Conservation (phyloP, 768 basidiomycete species). For the Tulasnella sp. region DNA sequence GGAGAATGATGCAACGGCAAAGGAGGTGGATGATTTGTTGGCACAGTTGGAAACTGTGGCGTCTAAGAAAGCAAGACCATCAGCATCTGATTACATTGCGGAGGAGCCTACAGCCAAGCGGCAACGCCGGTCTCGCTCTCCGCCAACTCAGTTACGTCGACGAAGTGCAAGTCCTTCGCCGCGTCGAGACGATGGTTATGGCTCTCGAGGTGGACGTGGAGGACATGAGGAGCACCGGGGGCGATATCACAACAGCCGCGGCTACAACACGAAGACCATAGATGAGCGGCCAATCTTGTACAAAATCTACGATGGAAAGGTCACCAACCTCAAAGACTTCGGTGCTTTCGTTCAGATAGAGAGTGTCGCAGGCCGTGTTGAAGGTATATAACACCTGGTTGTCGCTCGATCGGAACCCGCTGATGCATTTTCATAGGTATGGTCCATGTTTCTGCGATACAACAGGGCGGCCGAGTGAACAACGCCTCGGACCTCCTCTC, state of each 20-base stretch:
- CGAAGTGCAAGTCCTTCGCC: constrained; percentile 52
- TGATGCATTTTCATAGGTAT: constrained; percentile 47
- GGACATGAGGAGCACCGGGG: constrained; percentile 26
- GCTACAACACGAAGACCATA: constrained; percentile 24
- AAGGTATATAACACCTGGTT: constrained; percentile 50
- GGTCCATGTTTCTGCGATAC: constrained; percentile 92
- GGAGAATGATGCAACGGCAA: constrained; percentile 28
- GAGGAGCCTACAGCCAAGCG: constrained; percentile 45
- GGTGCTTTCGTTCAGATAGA: constrained; percentile 90
- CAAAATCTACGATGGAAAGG: constrained; percentile 88
- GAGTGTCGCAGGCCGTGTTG: constrained; percentile 70
- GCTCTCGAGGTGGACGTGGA: constrained; percentile 17
- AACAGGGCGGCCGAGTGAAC: constrained; percentile 72
- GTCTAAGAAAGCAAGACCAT: constrained; percentile 42
- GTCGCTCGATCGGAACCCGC: constrained; percentile 16
- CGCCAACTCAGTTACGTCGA: constrained; percentile 36
- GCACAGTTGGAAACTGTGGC: constrained; percentile 55
- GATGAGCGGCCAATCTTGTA: constrained; percentile 83
- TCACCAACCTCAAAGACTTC: constrained; percentile 84
- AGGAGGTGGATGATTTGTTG: constrained; percentile 88
- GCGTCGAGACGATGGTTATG: constrained; percentile 30
- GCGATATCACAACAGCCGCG: constrained; percentile 31
- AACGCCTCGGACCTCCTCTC: constrained; percentile 78
- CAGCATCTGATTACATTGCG: constrained; percentile 30
- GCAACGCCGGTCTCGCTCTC: constrained; percentile 41